Evolutionary conservation across 179 eudicot species (phyloP), one percentile per base, ranked within the genome.

Genomic region (Pouteria campechiana): DNA sequence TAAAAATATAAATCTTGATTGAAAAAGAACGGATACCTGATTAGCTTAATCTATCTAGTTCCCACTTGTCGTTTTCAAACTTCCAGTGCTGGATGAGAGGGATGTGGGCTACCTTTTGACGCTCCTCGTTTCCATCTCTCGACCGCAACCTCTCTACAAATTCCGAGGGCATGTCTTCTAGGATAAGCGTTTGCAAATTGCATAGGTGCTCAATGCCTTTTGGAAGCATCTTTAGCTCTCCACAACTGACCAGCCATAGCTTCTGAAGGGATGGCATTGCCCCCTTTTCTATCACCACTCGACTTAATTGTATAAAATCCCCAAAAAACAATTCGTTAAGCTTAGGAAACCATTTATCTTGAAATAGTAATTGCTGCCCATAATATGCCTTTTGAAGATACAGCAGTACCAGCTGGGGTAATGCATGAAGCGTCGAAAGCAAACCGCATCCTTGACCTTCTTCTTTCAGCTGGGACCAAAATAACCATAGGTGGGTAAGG

Each of bases 131-230:
- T n/a, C n/a, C n/a, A n/a, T n/a, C n/a, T n/a, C n/a, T n/a, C n/a
- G n/a, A n/a, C 31, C 34, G 28, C 46, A 61, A 28, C 35, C 37
- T 3, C 22, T 54, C 25, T 13, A 61, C 32, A 19, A 53, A 25
- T 44, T 56, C 61, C 36, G 32, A 45, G 9, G 70, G 56, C 64
- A 65, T 58, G 41, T 58, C 55, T 47, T 58, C 58, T 54, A 57
- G 23, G 20, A 50, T 48, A 17, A 57, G 30, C 27, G 43, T 56
- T 36, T 45, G 63, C 27, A 64, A 57, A 34, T 44, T 57, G 48
- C 34, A 28, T n/a, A 38, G 42, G 20, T 54, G 6, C 14, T 44
- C 18, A 4, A 43, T 34, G 1, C 59, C 59, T 9, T 3, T 8
- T 16, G 59, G 59, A 25, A 54, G 7, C 35, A 38, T 44, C 39